Evolutionary conservation across 2,329 filamentous ascomycete species (phyloP), one percentile per base, ranked within the genome.

Genomic region (Aspergillus transmontanensis): DNA sequence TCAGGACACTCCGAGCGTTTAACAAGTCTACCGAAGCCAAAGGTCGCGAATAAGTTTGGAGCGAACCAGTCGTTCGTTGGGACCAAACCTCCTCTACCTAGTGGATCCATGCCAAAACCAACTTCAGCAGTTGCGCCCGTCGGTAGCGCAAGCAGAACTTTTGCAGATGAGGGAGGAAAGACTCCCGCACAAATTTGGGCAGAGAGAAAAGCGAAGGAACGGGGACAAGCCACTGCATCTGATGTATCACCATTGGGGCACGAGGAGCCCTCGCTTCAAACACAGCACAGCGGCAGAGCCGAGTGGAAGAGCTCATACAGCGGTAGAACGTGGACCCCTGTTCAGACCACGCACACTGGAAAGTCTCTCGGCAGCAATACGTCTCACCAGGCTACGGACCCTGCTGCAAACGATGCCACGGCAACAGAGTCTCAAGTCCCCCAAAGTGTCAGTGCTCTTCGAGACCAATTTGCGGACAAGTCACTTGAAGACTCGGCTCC

Each of bases 121-220:
- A 77, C 84, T 10, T 82, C 87, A 32, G 76, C 87, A 28, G 80
- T 88, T 23, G 82, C 86, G 3, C 72, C 69, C 6, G 85, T 97
- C 30, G 93, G 93, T 30, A 85, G 88, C 68, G 93, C 94, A 43
- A 96, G 93, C 80, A 89, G 93, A 73, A 97, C 93, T 0, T 99
- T 98, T 82, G 95, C 95, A 19, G 94, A 97, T 69, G 84, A 96
- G 77, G 94, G 91, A 66, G 95, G 95, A 66, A 99, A 98, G 83
- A 98, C 95, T 6, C 95, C 95, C 7, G 94, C 95, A 34, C 95
- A 99, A 78, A 81, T 97, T 41, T 99, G 95, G 95, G 94, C 94
- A 0, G 95, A 99, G 83, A 96, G 94, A 83, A 98, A 98, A 83
- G 94, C 92, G 43, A 89, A 89, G 64, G 89, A 95, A 76, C 85